These are phyloP conservation scores for Candida sithepensis DNA, from an alignment of 805 yeast genomes.

Conservation along the genomic window DNA sequence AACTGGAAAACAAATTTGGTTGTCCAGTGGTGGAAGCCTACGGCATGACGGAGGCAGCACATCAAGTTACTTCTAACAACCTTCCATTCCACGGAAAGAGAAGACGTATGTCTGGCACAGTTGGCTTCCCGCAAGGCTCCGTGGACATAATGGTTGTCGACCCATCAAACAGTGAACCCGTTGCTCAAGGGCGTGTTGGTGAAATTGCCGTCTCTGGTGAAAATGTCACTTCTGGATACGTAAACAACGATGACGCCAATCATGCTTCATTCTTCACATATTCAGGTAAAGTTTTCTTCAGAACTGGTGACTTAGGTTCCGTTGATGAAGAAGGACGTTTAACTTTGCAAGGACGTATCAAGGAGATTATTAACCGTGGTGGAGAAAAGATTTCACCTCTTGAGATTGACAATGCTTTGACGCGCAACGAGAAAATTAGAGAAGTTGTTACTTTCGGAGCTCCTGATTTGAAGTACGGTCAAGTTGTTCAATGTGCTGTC, in stretches of 20 bases:
- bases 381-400: constrained; percentile 77
- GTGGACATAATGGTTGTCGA: constrained; percentile 64
- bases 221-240: constrained; percentile 69
- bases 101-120: constrained; percentile 64
- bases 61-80: constrained; percentile 72
- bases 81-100: constrained; percentile 50
- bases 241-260: constrained; percentile 70
- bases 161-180: constrained; percentile 36
- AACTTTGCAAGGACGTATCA: constrained; percentile 64
- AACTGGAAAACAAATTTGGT: constrained; percentile 51
- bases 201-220: constrained; percentile 68
- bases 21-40: constrained; percentile 76
- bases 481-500: constrained; percentile 66
- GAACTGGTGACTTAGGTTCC: constrained; percentile 77
- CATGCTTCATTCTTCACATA: constrained; percentile 42
- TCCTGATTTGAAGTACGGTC: constrained; percentile 66
- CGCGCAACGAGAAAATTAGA: constrained; percentile 57
- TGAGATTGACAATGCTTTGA: constrained; percentile 60
- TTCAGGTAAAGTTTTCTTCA: constrained; percentile 35
- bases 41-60: constrained; percentile 82
- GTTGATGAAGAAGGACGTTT: constrained; percentile 57
- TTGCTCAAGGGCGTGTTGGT: constrained; percentile 53
- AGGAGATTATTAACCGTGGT: constrained; percentile 72
- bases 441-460: constrained; percentile 74
- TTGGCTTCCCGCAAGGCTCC: constrained; percentile 57